Evolutionary conservation across 202 grass and related monocot species (phyloP).

Genomic region (Hordeum pubiflorum): DNA sequence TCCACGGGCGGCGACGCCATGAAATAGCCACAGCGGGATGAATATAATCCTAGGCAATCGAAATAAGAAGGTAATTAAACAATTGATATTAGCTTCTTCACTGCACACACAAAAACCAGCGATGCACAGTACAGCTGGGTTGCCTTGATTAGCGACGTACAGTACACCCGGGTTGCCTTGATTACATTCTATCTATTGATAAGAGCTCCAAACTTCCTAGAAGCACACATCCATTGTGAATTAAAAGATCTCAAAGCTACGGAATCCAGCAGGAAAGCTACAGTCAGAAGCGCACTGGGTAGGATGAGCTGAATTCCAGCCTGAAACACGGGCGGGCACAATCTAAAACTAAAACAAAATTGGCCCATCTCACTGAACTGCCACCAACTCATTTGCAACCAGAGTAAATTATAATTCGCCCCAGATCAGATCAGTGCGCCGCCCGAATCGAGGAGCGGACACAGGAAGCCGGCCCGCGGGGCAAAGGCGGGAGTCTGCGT

Average conservation of each 20-base stretch:
- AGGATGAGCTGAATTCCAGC: neutral
- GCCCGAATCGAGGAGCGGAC: neutral
- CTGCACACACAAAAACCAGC: neutral
- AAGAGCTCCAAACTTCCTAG: neutral
- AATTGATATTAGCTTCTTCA: neutral
- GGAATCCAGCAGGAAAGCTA: constrained; percentile 5
- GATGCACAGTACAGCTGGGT: neutral
- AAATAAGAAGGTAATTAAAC: constrained; percentile 6
- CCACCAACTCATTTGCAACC: neutral
- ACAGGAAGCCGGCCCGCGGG: neutral
- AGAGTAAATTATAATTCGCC: neutral
- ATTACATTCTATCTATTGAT: neutral
- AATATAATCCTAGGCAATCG: constrained; percentile 68
- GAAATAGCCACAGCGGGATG: constrained; percentile 86
- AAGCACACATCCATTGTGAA: neutral
- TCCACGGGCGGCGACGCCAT: constrained; percentile 65
- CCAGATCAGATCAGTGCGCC: neutral
- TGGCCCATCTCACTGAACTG: neutral
- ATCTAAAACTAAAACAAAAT: neutral
- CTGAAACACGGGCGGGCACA: neutral
- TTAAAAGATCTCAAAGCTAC: neutral
- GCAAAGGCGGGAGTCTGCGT: neutral
- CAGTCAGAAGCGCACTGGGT: neutral
- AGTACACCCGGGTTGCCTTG: neutral
- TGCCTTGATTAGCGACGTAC: neutral